Evolutionary conservation across 345 rosid genomes (phyloP), one percentile per base, ranked within the genome.

Genomic region (Populus pruinosa): DNA sequence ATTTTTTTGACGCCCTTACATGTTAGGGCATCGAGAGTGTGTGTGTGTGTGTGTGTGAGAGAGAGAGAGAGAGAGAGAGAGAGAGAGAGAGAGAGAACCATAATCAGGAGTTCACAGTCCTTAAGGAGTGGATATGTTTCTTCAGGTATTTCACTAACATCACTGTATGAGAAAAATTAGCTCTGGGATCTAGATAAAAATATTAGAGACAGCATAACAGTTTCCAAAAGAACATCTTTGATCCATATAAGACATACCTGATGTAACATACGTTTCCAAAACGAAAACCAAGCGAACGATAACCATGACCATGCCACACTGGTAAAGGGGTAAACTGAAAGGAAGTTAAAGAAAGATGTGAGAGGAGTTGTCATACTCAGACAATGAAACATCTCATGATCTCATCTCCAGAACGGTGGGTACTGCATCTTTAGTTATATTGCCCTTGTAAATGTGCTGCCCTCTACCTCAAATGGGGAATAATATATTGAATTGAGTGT

Each of bases 221-320:
- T 68, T 21, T 43, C 2, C 3, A 47, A 33, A 66, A 43, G 25
- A 41, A 66, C 3, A 66, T 4, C 70, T 17, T n/a, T 36, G 18
- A 63, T 7, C 69, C 36, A 38, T 33, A 14, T 59, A 71, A 66
- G 73, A 31, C 68, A 77, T 84, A 94, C 98, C 97, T 94, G 76
- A 91, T 89, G 88, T 91, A 94, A 78, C 97, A 94, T 78, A 91
- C 76, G 59, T 89, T 86, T 64, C 97, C 95, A 77, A 94, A 94
- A 47, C 97, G 91, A 80, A 93, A 94, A 73, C 98, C 98, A 82
- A 94, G 97, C 35, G 95, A 93, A 59, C 94, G 90, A 81, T 93
- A 94, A 74, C 82, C 85, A 77, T 67, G 84, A 47, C 98, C 98
- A 85, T 94, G 98, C 97, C 98, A 94, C 79, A 94, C 94, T 8